Evolutionary conservation across 2,329 filamentous ascomycete genomes (phyloP), one percentile per base, ranked within the genome.

Genomic region (Aspergillus aculeatinus): DNA sequence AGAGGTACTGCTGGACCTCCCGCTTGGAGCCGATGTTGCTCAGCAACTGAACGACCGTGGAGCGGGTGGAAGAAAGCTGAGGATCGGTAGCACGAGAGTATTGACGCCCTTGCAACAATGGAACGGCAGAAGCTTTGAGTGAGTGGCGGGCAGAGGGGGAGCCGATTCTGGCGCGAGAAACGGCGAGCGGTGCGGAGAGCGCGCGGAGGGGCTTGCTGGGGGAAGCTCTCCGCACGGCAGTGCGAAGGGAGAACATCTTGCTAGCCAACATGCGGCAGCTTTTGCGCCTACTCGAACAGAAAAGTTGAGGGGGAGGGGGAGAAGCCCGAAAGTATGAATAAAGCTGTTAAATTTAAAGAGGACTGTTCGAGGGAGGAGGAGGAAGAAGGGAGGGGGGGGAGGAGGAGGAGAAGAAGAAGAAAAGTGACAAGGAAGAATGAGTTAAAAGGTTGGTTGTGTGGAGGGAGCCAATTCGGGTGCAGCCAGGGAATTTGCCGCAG

Each of bases 11-110:
- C 82, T 97, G 91, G 65, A 96, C 92, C 81, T 99, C 94, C 63
- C 94, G 85, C 85, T 96, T 96, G 64, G 92, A 96, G 63, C 92
- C 94, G 75, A 98, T 96, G 79, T 94, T 96, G 81, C 92, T 96
- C 68, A 98, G 84, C 61, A 96, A 85, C 80, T 94, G 91, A 72
- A 96, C 89, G 65, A 96, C 92, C 58, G 92, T 93, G 51, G 89
- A 89, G 60, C 90, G 85, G 49, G 90, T 92, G 59, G 84, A 87
- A 49, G 67, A 70, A 61, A 85, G 82, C 68, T 88, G 79, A 67
- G 73, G 71, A 56, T 79, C 79, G 7, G 80, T 72, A 29, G 77
- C 74, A 51, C 80, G 78, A 49, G 80, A 79, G 65, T 82, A 82
- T 54, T 66, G 62, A 58, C 80, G 80, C 64, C 67, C 64, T 61